These are phyloP conservation scores for Amanita muscaria DNA, from an alignment of 768 basidiomycete genomes.

Conservation along the genomic window DNA sequence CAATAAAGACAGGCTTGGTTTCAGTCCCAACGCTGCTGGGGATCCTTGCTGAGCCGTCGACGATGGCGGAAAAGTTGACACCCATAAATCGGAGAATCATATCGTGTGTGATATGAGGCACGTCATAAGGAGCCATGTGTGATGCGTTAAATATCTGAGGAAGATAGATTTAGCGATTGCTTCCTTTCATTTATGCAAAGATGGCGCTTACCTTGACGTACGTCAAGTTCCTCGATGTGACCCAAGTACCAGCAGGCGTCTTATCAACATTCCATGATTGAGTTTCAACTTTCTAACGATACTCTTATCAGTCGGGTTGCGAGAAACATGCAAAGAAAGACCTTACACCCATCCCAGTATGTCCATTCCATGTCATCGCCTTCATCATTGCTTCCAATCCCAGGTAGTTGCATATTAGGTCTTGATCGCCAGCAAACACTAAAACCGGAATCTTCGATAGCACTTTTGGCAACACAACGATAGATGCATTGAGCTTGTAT, in stretches of 20 bases:
- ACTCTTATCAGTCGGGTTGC: constrained; percentile 6
- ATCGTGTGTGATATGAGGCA: constrained; percentile 84
- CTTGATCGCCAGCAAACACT: constrained; percentile 92
- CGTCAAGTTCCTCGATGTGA: constrained; percentile 79
- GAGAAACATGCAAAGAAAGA: neutral
- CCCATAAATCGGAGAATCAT: constrained; percentile 99
- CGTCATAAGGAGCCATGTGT: constrained; percentile 91
- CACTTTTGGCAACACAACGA: constrained; percentile 69
- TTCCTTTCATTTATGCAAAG: neutral
- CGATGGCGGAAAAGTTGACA: constrained; percentile 74
- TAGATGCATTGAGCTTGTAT: constrained; percentile 51
- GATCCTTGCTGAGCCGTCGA: constrained; percentile 73
- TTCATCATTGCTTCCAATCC: constrained; percentile 85
- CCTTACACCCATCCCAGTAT: constrained; percentile 73
- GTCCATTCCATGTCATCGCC: constrained; percentile 79
- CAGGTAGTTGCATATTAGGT: constrained; percentile 93
- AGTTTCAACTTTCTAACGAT: constrained; percentile 52
- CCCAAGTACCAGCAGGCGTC: constrained; percentile 84
- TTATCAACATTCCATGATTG: constrained; percentile 71
- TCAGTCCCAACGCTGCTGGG: constrained; percentile 72
- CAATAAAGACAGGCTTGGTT: constrained; percentile 55
- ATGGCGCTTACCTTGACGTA: constrained; percentile 70
- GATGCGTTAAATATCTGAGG: constrained; percentile 84
- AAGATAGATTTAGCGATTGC: neutral
- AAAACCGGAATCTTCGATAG: constrained; percentile 78